These are phyloP conservation scores for Salix caprea DNA, from an alignment of 345 rosid species.

Conservation along the genomic window DNA sequence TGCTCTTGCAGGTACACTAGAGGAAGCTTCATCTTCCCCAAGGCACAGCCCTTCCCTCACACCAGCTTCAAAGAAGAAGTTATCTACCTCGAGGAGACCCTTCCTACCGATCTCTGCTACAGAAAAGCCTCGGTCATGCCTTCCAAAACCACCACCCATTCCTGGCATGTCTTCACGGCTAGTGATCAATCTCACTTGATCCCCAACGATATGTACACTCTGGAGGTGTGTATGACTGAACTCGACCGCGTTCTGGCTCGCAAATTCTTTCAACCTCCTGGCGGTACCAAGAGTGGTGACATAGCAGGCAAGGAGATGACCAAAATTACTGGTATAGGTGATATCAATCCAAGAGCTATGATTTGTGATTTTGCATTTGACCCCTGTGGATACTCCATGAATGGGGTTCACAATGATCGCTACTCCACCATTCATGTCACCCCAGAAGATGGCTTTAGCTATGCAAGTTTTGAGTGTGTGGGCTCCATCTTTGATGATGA, in stretches of 20 bases:
- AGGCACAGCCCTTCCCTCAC: constrained; percentile 84
- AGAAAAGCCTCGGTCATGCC: constrained; percentile 79
- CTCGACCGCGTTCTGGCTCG: constrained; percentile 60
- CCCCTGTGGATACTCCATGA: constrained; percentile 99
- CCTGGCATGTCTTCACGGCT: constrained; percentile 90
- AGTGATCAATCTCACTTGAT: constrained; percentile 29
- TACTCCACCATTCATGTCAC: constrained; percentile 98
- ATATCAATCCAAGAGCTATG: constrained; percentile 58
- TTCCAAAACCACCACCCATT: constrained; percentile 52
- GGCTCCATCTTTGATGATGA: constrained; percentile 58
- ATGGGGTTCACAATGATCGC: constrained; percentile 76
- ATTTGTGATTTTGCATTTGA: constrained; percentile 90
- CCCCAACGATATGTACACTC: constrained; percentile 30
- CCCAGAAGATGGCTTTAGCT: constrained; percentile 93
- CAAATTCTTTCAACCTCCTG: constrained; percentile 53
- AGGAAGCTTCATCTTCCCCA: constrained; percentile 88
- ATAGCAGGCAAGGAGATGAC: constrained; percentile 78
- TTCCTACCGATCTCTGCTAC: constrained; percentile 52
- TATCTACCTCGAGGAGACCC: constrained; percentile 48
- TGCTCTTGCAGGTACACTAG: constrained; percentile 74
- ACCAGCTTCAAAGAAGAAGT: constrained; percentile 81
- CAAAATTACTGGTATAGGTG: constrained; percentile 55
- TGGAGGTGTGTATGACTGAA: constrained; percentile 96
- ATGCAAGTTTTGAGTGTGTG: constrained; percentile 85
- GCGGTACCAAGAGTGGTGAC: constrained; percentile 45